Percentiles rank a stretch among this genome's conserved stretches.
These are phyloP conservation scores for Fusarium subtropicale DNA, from an alignment of 2,329 filamentous ascomycete genomes.

Conservation along the genomic window DNA sequence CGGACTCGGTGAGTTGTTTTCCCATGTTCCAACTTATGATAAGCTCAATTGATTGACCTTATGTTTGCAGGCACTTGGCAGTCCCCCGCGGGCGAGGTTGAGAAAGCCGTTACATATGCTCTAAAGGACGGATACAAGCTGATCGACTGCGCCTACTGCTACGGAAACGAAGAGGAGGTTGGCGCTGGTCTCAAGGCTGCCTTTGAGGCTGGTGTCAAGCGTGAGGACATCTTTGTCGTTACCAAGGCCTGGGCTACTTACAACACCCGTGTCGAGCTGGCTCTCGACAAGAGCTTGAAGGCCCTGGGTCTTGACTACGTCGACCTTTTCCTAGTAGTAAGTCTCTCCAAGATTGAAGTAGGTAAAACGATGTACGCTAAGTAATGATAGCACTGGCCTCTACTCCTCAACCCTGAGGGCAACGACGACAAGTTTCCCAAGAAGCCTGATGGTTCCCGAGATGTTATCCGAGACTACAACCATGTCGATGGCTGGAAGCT, in stretches of 20 bases:
- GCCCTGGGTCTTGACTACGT: conserved; percentile 82
- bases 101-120: conserved; percentile 68
- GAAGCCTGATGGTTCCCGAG: conserved; percentile 76
- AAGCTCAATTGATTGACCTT: conserved; percentile 19
- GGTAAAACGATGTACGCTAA: background rate
- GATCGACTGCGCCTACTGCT: conserved; percentile 80
- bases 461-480: conserved; percentile 75
- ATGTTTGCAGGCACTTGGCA: conserved; percentile 72
- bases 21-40: background rate
- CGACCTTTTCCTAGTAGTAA: conserved; percentile 78
- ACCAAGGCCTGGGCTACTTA: conserved; percentile 90
- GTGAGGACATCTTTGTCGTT: conserved; percentile 84
- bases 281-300: conserved; percentile 78
- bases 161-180: conserved; percentile 85
- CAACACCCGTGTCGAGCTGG: conserved; percentile 75
- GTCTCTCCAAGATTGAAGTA: conserved; percentile 29
- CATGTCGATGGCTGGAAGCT: conserved; percentile 83
- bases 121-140: conserved; percentile 68
- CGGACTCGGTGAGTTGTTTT: conserved; percentile 64
- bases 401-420: conserved; percentile 83
- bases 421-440: conserved; percentile 82
- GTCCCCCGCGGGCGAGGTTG: conserved; percentile 68
- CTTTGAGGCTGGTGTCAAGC: conserved; percentile 75
- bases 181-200: conserved; percentile 81
- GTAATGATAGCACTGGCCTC: conserved; percentile 75